These are phyloP conservation scores for Amanita exitialis DNA, from an alignment of 768 basidiomycete genomes.

Conservation along the genomic window DNA sequence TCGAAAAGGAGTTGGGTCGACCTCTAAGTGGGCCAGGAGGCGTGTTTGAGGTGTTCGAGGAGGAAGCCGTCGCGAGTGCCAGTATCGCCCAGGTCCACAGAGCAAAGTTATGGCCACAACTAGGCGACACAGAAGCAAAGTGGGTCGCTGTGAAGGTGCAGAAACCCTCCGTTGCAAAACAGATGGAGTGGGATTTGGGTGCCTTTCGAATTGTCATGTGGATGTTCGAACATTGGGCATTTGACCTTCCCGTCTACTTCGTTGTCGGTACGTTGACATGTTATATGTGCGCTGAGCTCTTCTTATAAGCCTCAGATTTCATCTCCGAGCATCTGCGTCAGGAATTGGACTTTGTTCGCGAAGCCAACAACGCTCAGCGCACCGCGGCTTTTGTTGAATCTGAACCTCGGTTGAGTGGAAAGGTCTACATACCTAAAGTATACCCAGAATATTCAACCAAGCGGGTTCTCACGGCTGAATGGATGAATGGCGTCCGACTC, in stretches of 20 bases:
- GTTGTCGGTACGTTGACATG: slow-evolving; percentile 45
- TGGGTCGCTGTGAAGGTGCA: slow-evolving; percentile 94
- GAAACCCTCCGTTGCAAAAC: slow-evolving; percentile 79
- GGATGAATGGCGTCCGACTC: slow-evolving; percentile 71
- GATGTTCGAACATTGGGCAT: slow-evolving; percentile 70
- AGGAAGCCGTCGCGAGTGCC: slow-evolving; percentile 73
- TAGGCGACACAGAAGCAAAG: slow-evolving; percentile 31
- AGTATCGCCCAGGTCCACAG: slow-evolving; percentile 90
- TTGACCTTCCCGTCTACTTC: slow-evolving; percentile 81
- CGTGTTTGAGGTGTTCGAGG: slow-evolving; percentile 72
- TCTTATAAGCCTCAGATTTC: slow-evolving; percentile 38
- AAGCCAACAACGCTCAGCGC: slow-evolving; percentile 66
- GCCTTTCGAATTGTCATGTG: slow-evolving; percentile 68
- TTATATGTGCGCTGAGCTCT: not conserved
- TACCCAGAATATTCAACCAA: slow-evolving; percentile 65
- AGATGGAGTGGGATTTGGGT: slow-evolving; percentile 78
- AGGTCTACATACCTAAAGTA: slow-evolving; percentile 73
- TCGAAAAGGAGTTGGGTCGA: slow-evolving; percentile 57
- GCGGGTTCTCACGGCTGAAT: slow-evolving; percentile 76
- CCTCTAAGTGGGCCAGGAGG: slow-evolving; percentile 59
- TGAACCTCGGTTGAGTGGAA: slow-evolving; percentile 60
- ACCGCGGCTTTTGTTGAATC: slow-evolving; percentile 59
- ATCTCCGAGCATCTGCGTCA: slow-evolving; percentile 72
- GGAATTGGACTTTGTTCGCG: slow-evolving; percentile 75
- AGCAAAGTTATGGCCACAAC: slow-evolving; percentile 42